phyloP scores from a whole-genome alignment of 2,329 filamentous ascomycete species.

The Colletotrichum musicola region DNA sequence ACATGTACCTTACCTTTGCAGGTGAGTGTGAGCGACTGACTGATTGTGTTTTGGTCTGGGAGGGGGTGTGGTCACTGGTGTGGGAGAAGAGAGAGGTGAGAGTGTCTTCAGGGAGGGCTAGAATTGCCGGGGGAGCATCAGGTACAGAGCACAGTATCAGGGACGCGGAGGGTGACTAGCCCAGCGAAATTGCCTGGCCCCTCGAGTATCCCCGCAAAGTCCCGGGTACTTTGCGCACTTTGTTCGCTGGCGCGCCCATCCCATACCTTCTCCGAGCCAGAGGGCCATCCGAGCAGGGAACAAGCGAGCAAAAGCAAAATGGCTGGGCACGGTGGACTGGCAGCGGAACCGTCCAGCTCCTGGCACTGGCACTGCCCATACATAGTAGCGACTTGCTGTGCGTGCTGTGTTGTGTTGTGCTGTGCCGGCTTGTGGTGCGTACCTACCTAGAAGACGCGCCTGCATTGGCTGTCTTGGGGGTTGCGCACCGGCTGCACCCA shows the following conservation, averaged over 20 bases:
- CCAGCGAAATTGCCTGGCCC: slow-evolving; percentile 35
- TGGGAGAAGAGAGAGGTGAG: slow-evolving; percentile 12
- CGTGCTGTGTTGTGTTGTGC: slow-evolving; percentile 4
- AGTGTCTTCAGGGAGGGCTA: slow-evolving; percentile 34
- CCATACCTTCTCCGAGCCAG: slow-evolving; percentile 10
- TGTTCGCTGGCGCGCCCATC: slow-evolving; percentile 29
- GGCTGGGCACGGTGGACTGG: slow-evolving; percentile 28
- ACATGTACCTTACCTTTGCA: slow-evolving; percentile 32
- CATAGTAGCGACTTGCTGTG: no score
- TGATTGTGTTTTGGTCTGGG: slow-evolving; percentile 36
- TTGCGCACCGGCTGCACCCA: slow-evolving; percentile 11
- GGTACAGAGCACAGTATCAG: slow-evolving; percentile 40
- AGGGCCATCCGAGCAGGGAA: slow-evolving; percentile 28
- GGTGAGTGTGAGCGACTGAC: slow-evolving; percentile 34
- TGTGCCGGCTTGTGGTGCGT: slow-evolving; percentile 20
- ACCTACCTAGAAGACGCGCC: slow-evolving; percentile 18
- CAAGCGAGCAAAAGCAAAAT: slow-evolving; percentile 39
- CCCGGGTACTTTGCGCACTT: slow-evolving; percentile 38
- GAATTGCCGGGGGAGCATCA: slow-evolving; percentile 29
- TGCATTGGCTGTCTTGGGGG: slow-evolving; percentile 32
- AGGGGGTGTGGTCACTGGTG: slow-evolving; percentile 28
- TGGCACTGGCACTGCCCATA: slow-evolving; percentile 1
- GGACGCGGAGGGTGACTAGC: slow-evolving; percentile 26
- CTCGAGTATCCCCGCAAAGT: slow-evolving; percentile 36
- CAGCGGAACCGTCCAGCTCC: slow-evolving; percentile 27